Base-by-base conservation (phyloP, 2,329 filamentous ascomycete genomes). In the Exophiala bonariae region DNA sequence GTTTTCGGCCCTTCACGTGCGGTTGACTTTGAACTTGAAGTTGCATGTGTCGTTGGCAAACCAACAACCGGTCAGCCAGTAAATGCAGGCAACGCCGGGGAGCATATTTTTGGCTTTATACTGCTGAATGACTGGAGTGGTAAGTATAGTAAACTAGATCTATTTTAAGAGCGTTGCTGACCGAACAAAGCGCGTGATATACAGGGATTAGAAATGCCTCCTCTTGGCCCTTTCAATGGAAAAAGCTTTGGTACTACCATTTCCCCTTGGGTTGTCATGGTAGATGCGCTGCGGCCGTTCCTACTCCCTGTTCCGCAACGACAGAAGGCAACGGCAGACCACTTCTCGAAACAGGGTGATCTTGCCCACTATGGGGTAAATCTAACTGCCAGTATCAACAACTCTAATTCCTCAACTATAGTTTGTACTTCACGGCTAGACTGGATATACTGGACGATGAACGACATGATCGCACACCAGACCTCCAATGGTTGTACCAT, bases 81-180 rank as follows among this genome's bases (percentile, higher is more conserved):
- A 17, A 65, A 72, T 1, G 77, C 91, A 17, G 68, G 72, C 2
- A 68, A 83, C 32, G 87, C 88, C 0, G 81, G 85, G 40, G 77
- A 87, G 14, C 76, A 83, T 59, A 76, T 93, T 19, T 93, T 93
- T 61, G 88, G 88, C 8, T 76, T 89, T 17, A 87, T 92, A 0
- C 68, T 93, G 45, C 78, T 93, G 76, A 93, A 93, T 59, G 88
- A 93, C 66, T 93, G 88, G 88, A 88, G 83, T n/a, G 50, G n/a
- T n/a, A n/a, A n/a, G n/a, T n/a, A n/a, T n/a, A n/a, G n/a, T n/a
- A n/a, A n/a, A n/a, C n/a, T n/a, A n/a, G n/a, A n/a, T n/a, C n/a
- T n/a, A n/a, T n/a, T n/a, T n/a, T n/a, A n/a, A n/a, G n/a, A n/a
- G n/a, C n/a, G n/a, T n/a, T n/a, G n/a, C n/a, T n/a, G n/a, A n/a